A percentile compares a stretch with the other conserved stretches of the same genome.
phyloP scores from a whole-genome alignment of 768 basidiomycete genomes.

The Trichaptum fuscoviolaceum region DNA sequence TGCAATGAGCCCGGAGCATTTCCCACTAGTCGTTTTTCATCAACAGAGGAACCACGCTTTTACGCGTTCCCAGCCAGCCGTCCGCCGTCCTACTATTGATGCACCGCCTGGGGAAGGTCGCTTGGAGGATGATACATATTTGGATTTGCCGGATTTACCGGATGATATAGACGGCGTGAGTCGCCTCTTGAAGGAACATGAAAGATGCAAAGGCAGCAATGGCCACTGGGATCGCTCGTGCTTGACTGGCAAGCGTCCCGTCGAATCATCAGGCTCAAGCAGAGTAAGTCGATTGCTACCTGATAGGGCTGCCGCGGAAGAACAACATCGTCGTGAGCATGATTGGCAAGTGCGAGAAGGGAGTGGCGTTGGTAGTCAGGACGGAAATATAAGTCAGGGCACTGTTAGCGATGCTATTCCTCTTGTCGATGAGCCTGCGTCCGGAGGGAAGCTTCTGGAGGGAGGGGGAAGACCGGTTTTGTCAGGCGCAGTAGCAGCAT shows the following conservation, averaged over 20 bases:
- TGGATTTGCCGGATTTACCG: constrained; percentile 27
- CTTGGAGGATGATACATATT: constrained; percentile 8
- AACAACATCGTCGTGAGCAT: not conserved
- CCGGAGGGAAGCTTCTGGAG: not conserved
- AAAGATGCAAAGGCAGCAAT: constrained; percentile 36
- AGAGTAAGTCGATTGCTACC: constrained; percentile 17
- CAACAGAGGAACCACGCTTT: constrained; percentile 27
- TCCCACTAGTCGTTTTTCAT: constrained; percentile 76
- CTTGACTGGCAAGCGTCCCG: constrained; percentile 52
- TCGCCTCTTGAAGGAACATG: constrained; percentile 26
- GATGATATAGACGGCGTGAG: constrained; percentile 41
- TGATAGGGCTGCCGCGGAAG: not conserved
- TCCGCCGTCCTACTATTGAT: not conserved
- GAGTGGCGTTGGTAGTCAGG: not conserved
- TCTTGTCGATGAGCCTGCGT: not conserved
- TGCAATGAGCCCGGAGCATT: constrained; percentile 78
- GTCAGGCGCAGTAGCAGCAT: not conserved
- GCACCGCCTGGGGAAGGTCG: constrained; percentile 2
- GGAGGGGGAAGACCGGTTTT: not conserved
- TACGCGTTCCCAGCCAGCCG: not conserved
- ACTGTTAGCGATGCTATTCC: not conserved
- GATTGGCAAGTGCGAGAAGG: not conserved
- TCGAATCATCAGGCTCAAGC: constrained; percentile 34
- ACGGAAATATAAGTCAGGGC: not conserved
- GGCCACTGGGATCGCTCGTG: constrained; percentile 46